These are phyloP conservation scores for Bryum argenteum DNA, from an alignment of 225 moss, liverwort and hornwort genomes.

Conservation along the genomic window DNA sequence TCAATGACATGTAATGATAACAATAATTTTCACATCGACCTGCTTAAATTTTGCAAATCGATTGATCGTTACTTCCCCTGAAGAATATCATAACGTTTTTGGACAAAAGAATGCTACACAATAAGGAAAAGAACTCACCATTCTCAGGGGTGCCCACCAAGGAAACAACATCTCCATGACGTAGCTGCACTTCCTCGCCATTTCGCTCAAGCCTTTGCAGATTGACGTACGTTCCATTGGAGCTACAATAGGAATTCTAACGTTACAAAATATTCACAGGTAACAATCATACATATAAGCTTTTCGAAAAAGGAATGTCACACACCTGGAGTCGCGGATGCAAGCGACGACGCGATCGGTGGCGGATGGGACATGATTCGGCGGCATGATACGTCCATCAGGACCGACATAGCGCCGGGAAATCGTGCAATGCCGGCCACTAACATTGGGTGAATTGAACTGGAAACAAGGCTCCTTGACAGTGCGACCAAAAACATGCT, in stretches of 20 bases:
- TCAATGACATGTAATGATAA: no score
- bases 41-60: no score
- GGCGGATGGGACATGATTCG: slow-evolving; percentile 49
- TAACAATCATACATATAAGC: no score
- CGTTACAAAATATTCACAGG: slow-evolving; percentile 24
- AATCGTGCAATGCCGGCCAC: slow-evolving; percentile 81
- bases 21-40: no score
- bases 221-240: slow-evolving; percentile 61
- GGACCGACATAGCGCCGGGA: slow-evolving; percentile 47
- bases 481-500: slow-evolving; percentile 85
- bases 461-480: slow-evolving; percentile 71
- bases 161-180: slow-evolving; percentile 58
- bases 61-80: no score
- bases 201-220: slow-evolving; percentile 46
- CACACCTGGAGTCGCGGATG: slow-evolving; percentile 79
- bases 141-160: slow-evolving; percentile 62
- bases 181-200: slow-evolving; percentile 55
- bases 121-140: slow-evolving; percentile 48
- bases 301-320: neutral
- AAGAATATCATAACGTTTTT: no score
- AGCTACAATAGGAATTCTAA: slow-evolving; percentile 27
- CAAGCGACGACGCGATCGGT: slow-evolving; percentile 62
- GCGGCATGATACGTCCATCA: slow-evolving; percentile 46
- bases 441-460: slow-evolving; percentile 88
- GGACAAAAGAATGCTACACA: neutral